Evolutionary conservation across 345 rosid species (phyloP).

Genomic region (Draba incana): DNA sequence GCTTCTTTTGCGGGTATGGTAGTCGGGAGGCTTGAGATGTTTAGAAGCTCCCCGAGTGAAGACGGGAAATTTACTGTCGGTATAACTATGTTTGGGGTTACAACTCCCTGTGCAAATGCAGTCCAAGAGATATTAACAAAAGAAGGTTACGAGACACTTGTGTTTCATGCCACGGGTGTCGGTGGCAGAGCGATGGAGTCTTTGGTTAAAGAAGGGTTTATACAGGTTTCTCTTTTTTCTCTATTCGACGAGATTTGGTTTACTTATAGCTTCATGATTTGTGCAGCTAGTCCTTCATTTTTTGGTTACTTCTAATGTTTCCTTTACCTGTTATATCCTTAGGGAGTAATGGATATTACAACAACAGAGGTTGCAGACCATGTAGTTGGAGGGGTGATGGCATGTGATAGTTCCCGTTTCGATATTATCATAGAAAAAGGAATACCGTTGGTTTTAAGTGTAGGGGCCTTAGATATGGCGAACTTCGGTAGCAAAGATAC

Average conservation of each 20-base stretch:
- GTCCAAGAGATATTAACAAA: conserved; percentile 63
- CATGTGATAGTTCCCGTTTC: conserved; percentile 87
- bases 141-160: conserved; percentile 80
- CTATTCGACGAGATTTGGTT: not conserved
- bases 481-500: conserved; percentile 83
- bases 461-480: conserved; percentile 95
- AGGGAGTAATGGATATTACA: conserved; percentile 89
- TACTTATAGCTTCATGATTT: conserved; percentile 23
- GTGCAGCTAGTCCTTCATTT: not conserved
- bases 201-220: conserved; percentile 74
- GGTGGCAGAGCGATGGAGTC: conserved; percentile 98
- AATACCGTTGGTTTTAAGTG: conserved; percentile 84
- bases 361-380: conserved; percentile 97
- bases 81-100: conserved; percentile 93
- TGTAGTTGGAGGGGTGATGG: conserved; percentile 91
- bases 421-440: conserved; percentile 72
- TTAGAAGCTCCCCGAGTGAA: conserved; percentile 9
- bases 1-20: conserved; percentile 97
- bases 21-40: conserved; percentile 51
- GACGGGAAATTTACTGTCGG: conserved; percentile 62
- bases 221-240: conserved; percentile 56
- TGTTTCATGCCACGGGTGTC: conserved; percentile 94
- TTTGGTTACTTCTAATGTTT: not conserved
- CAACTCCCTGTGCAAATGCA: conserved; percentile 78
- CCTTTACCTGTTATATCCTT: conserved; percentile 15